Base-by-base conservation (phyloP, 768 basidiomycete genomes). In the Tephrocybe rancida region DNA sequence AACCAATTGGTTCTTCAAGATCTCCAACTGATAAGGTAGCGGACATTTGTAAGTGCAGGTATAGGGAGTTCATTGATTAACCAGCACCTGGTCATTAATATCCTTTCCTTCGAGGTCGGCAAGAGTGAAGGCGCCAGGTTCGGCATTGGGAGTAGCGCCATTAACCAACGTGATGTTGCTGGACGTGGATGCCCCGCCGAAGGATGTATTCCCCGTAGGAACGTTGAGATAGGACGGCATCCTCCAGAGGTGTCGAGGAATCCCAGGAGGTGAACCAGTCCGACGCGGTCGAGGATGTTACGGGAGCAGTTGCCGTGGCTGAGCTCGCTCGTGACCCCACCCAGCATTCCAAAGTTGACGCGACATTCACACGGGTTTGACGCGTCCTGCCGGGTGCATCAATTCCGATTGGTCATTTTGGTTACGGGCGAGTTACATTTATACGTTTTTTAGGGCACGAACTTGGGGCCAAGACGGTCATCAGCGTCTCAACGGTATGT, bases 1-100 rank as follows among this genome's bases (percentile, higher is more conserved):
- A 48, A 83, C 82, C 18, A 95, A 75, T 63, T 86, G 84, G 49
- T 77, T 79, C 45, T 83, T 82, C 18, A 97, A 75, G 5, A 76
- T 70, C 41, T 86, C 86, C 44, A 94, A 70, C 92, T 92, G 48
- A 29, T 56, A 32, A 38, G 38, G 19, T 45, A n/a, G n/a, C n/a
- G n/a, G n/a, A 46, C 37, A 49, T 34, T 27, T 22, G 50, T 26
- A 37, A 29, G 44, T 14, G 3, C 35, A 25, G 3, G 44, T 21
- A 19, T 47, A 46, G 18, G 38, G 18, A 21, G 41, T 7, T 41
- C 3, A 21, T 21, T 9, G 18, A 21, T 21, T 5, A 37, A 22
- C n/a, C 18, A 41, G 50, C 54, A 78, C 79, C 75, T 84, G 80
- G 60, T 80, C 72, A 35, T 64, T 60, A 14, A 73, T 62, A 43